Conservation (phyloP, 108 stramenopile species). For the Skeletonema tropicum region DNA sequence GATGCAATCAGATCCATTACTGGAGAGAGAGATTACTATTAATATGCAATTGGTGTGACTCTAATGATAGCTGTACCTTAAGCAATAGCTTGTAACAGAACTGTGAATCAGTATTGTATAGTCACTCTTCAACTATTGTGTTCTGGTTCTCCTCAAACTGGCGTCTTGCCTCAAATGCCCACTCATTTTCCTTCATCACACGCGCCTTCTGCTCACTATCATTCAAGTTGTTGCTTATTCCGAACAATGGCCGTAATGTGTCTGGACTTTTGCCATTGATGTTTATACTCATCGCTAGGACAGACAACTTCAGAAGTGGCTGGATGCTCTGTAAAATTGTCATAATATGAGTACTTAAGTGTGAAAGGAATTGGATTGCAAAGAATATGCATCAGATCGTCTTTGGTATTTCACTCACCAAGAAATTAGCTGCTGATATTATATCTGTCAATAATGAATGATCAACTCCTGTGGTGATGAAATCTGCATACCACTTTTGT, state of each 20-base stretch:
- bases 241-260: slow-evolving; percentile 17
- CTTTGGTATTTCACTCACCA: slow-evolving; percentile 11
- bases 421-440: slow-evolving; percentile 20
- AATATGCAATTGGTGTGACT: neutral
- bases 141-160: slow-evolving; percentile 9
- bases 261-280: slow-evolving; percentile 28
- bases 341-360: neutral
- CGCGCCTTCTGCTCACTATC: slow-evolving; percentile 19
- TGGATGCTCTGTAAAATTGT: slow-evolving; percentile 14
- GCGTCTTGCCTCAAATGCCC: slow-evolving; percentile 11
- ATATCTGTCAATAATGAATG: slow-evolving; percentile 16
- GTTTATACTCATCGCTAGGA: slow-evolving; percentile 15
- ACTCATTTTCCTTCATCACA: slow-evolving; percentile 22
- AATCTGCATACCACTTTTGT: slow-evolving; percentile 18
- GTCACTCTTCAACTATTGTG: neutral
- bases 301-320: slow-evolving; percentile 20
- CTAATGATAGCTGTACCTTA: too few species aligned
- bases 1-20: slow-evolving; percentile 34
- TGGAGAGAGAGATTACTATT: slow-evolving; percentile 50
- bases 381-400: neutral
- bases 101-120: too few species aligned
- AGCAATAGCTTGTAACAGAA: too few species aligned
- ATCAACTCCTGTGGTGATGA: slow-evolving; percentile 23
- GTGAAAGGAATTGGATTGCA: neutral
- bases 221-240: slow-evolving; percentile 23